Percentiles rank a stretch among this genome's conserved stretches.
phyloP scores from a whole-genome alignment of 2,329 filamentous ascomycete species.

The Immersiporthe knoxdaviesiana region DNA sequence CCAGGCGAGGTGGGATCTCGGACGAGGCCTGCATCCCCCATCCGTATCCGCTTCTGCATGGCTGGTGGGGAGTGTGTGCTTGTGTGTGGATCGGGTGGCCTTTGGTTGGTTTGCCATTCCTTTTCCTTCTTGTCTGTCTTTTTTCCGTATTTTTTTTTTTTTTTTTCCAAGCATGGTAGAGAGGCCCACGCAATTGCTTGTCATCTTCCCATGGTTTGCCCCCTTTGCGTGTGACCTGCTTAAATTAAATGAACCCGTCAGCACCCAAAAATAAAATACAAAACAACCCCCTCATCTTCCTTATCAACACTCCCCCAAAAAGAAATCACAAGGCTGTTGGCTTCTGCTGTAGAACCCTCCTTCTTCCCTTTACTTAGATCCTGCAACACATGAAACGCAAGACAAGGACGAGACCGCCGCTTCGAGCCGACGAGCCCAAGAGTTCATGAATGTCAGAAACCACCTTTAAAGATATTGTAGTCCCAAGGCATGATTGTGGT shows the following conservation, averaged over 20 bases:
- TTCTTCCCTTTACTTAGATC: neutral
- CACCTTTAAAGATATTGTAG: neutral
- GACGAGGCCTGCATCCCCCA: constrained; percentile 22
- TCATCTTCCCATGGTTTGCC: neutral
- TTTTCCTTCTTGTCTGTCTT: neutral
- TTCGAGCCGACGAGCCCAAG: neutral
- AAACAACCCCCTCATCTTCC: constrained; percentile 1
- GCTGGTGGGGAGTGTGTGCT: neutral
- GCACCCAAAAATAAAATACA: constrained; percentile 5
- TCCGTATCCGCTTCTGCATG: constrained; percentile 14
- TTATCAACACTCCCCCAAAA: neutral
- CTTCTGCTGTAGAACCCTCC: too few species aligned
- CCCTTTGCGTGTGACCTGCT: constrained; percentile 4
- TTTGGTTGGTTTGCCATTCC: neutral
- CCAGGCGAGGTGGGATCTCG: neutral
- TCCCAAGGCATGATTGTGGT: neutral
- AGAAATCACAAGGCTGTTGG: neutral
- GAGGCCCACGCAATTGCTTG: neutral
- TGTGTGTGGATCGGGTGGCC: neutral
- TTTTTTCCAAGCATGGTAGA: neutral
- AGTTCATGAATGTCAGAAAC: neutral
- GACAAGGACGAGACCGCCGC: neutral
- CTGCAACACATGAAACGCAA: neutral
- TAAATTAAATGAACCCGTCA: neutral
- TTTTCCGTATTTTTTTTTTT: neutral